Percentiles rank a stretch among this genome's conserved stretches.
Conservation (phyloP, 257 asterid genomes). For the Solanum stenotomum region DNA sequence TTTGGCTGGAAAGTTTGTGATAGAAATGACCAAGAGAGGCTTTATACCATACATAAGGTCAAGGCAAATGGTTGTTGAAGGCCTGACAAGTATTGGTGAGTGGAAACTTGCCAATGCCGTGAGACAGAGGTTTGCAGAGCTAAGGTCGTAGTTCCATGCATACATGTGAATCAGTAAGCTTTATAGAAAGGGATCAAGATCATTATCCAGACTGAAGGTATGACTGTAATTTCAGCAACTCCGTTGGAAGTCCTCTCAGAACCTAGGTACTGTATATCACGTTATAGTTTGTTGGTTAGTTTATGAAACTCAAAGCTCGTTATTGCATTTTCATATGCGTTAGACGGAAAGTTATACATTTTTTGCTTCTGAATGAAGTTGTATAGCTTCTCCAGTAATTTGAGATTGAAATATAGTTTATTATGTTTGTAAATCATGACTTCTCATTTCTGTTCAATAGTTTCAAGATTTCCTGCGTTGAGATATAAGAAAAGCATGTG, state of each 20-base stretch:
- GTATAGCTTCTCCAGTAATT: not conserved
- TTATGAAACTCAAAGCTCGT: not conserved
- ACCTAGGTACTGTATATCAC: not conserved
- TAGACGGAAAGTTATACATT: not conserved
- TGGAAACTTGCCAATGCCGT: conserved; percentile 49
- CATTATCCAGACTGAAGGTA: not conserved
- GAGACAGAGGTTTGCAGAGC: conserved; percentile 46
- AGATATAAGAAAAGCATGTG: not conserved
- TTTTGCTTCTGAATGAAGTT: not conserved
- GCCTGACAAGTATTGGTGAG: conserved; percentile 55
- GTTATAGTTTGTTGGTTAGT: not conserved
- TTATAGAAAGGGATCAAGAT: not conserved
- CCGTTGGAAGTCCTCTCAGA: not conserved
- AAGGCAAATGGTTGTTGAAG: conserved; percentile 49
- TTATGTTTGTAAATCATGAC: not conserved
- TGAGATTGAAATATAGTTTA: not conserved
- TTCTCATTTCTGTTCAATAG: not conserved
- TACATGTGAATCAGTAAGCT: not conserved
- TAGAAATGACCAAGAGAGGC: conserved; percentile 28
- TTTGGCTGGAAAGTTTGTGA: conserved; percentile 21
- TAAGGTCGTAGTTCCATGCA: conserved; percentile 31
- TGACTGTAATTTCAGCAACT: not conserved
- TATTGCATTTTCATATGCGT: not conserved
- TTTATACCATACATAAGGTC: conserved; percentile 26
- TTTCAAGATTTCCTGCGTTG: not conserved